These are phyloP conservation scores for Cystobasidium pallidum DNA, from an alignment of 1,284 basidiomycete species.

Conservation along the genomic window DNA sequence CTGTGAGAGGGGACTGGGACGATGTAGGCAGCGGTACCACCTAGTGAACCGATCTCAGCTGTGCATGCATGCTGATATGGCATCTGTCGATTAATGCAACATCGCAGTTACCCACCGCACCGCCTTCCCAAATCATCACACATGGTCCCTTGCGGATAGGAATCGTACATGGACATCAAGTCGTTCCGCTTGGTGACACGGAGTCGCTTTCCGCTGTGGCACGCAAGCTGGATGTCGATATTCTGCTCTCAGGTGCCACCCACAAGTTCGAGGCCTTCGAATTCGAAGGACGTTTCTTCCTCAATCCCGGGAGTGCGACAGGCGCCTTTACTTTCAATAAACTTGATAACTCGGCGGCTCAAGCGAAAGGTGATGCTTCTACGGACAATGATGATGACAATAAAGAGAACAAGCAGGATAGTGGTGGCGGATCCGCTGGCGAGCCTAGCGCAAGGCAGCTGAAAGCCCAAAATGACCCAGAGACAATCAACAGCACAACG, in stretches of 20 bases:
- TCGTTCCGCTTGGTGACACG: constrained; percentile 86
- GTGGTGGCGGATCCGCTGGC: neutral
- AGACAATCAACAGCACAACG: constrained; percentile 60
- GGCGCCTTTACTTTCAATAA: constrained; percentile 66
- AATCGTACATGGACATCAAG: constrained; percentile 91
- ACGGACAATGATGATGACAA: neutral
- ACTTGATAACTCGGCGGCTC: constrained; percentile 2
- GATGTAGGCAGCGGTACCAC: constrained; percentile 76
- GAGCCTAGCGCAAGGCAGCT: constrained; percentile 7
- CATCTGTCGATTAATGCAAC: constrained; percentile 18
- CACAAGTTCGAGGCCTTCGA: constrained; percentile 94
- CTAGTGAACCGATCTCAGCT: too few relatives aligned
- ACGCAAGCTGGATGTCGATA: constrained; percentile 95
- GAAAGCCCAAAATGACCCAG: neutral
- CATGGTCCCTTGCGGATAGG: constrained; percentile 91
- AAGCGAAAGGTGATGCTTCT: constrained; percentile 4
- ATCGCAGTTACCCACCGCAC: constrained; percentile 68
- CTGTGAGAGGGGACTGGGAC: constrained; percentile 93
- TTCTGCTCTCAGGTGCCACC: constrained; percentile 89
- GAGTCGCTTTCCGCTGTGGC: constrained; percentile 86
- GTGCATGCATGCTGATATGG: neutral
- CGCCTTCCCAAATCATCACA: constrained; percentile 77
- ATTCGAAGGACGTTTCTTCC: constrained; percentile 86
- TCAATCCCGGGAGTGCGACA: constrained; percentile 93
- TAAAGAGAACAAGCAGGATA: neutral